Conservation (phyloP, 164 flowering plant species). For the Dillenia turbinata region DNA sequence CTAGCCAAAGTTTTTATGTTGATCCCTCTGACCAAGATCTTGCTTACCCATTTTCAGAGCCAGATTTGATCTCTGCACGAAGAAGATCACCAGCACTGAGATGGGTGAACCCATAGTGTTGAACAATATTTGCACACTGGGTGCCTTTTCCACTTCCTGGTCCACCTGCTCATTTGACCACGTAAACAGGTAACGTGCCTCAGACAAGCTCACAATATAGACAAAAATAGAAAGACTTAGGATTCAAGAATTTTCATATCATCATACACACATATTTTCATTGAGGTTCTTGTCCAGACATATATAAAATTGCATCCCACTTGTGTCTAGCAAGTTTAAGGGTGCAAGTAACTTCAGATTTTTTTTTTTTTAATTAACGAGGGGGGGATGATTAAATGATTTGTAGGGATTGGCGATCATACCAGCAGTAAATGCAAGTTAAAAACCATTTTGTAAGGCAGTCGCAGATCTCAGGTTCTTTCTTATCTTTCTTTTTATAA, state of each 20-base stretch:
- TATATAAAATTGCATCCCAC: neutral
- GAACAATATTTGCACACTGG: slow-evolving; percentile 33
- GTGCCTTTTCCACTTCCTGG: slow-evolving; percentile 52
- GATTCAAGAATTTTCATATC: neutral
- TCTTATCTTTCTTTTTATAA: too few relatives aligned
- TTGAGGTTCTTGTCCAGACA: neutral
- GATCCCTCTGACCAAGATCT: neutral
- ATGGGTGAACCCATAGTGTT: slow-evolving; percentile 37
- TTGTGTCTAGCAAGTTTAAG: neutral
- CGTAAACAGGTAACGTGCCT: neutral
- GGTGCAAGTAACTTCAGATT: neutral
- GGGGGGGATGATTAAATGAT: too few relatives aligned
- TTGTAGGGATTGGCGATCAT: too few relatives aligned
- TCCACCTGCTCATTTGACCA: slow-evolving; percentile 29
- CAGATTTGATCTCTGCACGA: slow-evolving; percentile 34
- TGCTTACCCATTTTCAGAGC: slow-evolving; percentile 37
- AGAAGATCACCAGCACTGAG: slow-evolving; percentile 47
- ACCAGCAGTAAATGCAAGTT: too few relatives aligned
- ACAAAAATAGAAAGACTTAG: neutral
- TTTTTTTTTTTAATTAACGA: too few relatives aligned
- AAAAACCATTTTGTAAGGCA: too few relatives aligned
- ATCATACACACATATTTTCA: neutral
- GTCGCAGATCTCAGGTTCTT: too few relatives aligned
- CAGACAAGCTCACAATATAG: neutral
- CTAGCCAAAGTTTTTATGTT: neutral